A percentile compares a stretch with the other conserved stretches of the same genome.
These are phyloP conservation scores for Gossypium anomalum DNA, from an alignment of 345 rosid genomes.

Conservation along the genomic window DNA sequence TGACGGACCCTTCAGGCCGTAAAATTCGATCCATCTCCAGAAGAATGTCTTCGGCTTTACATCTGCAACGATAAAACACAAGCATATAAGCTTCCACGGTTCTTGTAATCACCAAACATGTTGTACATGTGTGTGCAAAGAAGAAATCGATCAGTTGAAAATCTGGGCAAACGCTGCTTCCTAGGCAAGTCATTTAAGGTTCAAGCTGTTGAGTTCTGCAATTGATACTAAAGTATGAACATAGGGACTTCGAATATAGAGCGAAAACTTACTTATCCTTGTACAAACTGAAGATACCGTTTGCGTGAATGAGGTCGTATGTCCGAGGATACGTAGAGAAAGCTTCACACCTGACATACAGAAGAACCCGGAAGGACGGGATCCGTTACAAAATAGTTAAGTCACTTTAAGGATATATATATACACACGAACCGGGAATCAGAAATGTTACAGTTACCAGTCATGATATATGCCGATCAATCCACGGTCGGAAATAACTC, in stretches of 20 bases:
- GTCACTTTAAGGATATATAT: not conserved
- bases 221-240: not conserved
- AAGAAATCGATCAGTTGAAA: not conserved
- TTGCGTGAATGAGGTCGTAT: constrained; percentile 48
- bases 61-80: not conserved
- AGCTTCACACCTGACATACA: constrained; percentile 46
- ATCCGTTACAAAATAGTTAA: not conserved
- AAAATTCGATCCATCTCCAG: constrained; percentile 19
- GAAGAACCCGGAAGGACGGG: not conserved
- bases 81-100: not conserved
- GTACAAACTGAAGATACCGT: constrained; percentile 34
- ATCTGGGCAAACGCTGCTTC: not conserved
- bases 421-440: not conserved
- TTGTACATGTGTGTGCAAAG: not conserved
- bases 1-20: constrained; percentile 12
- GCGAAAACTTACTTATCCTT: constrained; percentile 33
- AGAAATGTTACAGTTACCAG: not conserved
- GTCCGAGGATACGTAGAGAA: constrained; percentile 62
- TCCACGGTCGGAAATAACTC: not conserved
- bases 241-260: not conserved
- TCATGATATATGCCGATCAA: constrained; percentile 14
- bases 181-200: not conserved
- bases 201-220: not conserved
- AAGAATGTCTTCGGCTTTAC: constrained; percentile 12
- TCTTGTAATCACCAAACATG: not conserved